Evolutionary conservation across 495 filamentous ascomycete species (phyloP).

Genomic region (Clavariopsis aquatica): DNA sequence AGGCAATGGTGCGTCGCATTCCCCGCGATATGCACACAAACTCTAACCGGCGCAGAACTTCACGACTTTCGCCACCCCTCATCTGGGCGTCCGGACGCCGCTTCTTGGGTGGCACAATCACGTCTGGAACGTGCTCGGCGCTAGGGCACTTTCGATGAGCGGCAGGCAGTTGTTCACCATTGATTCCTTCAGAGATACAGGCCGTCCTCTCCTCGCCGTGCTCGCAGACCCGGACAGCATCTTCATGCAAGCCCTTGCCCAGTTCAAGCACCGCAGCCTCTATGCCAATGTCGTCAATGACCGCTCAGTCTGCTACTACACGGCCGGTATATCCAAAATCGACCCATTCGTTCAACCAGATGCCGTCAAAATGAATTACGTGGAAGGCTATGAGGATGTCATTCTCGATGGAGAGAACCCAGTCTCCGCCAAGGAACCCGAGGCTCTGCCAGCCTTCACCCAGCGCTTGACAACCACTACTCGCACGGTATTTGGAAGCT

Average conservation of each 20-base stretch:
- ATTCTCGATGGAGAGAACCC: conserved; percentile 72
- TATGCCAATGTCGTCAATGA: conserved; percentile 90
- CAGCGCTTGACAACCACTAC: conserved; percentile 40
- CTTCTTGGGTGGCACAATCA: conserved; percentile 64
- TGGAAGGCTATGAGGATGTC: conserved; percentile 71
- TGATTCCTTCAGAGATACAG: conserved; percentile 80
- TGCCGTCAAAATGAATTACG: conserved; percentile 66
- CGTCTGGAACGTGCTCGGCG: conserved; percentile 79
- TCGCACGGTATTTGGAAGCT: conserved; percentile 42
- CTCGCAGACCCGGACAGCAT: conserved; percentile 82
- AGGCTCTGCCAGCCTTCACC: conserved; percentile 44
- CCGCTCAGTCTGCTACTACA: conserved; percentile 76
- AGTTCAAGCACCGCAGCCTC: conserved; percentile 69
- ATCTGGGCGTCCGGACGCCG: conserved; percentile 82
- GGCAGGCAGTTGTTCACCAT: conserved; percentile 86
- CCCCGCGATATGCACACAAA: neutral
- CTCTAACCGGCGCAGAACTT: conserved; percentile 63
- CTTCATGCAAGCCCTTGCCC: conserved; percentile 76
- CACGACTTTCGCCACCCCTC: conserved; percentile 86
- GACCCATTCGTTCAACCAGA: conserved; percentile 73
- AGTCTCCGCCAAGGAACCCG: conserved; percentile 50
- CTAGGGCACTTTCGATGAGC: conserved; percentile 72
- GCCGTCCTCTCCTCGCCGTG: conserved; percentile 73
- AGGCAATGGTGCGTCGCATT: conserved; percentile 64
- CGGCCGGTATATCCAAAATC: conserved; percentile 67